Evolutionary conservation across 2,329 filamentous ascomycete species (phyloP), one percentile per base, ranked within the genome.

Genomic region (Aureobasidium subglaciale): DNA sequence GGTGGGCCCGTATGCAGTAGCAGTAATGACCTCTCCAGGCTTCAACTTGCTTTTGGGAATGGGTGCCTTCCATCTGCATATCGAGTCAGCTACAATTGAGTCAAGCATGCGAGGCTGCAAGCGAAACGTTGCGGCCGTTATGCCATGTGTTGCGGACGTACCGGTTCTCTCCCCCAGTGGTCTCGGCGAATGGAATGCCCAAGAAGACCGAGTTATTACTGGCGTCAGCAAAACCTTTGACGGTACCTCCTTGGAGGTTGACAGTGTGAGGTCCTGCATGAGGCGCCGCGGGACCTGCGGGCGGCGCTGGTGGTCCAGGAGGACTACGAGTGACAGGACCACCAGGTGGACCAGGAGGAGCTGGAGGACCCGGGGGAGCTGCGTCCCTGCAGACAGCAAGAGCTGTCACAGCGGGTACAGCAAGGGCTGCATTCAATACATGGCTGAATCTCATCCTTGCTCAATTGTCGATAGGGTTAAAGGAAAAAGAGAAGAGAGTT

Each of bases 111-210:
- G 4, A n/a, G 8, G 22, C 11, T n/a, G 6, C 34, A 52, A 52
- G 35, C 35, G 16, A 52, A 35, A 22, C 48, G 48, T 52, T 52
- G 6, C 27, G 48, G 18, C 35, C 35, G 35, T 52, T 41, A 11
- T n/a, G 15, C n/a, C 20, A 49, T 35, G 15, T 35, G 13, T 27
- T 46, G 3, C 11, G 18, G 25, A 55, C 59, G 8, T 61, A 65
- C 64, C 71, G 61, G 59, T 73, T 73, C 38, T 68, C 56, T n/a
- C 71, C 71, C 3, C 66, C 71, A 1, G 71, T 74, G 1, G 70
- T 69, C 7, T 67, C 67, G 18, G 71, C 71, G 56, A 67, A 74
- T 1, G 71, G 71, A 8, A 74, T 64, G 7, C 72, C 72, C 8
- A 73, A 63, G 54, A 64, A 74, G 4, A 74, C 70, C 0, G 65